These are phyloP conservation scores for Besnoitia besnoiti DNA, from an alignment of 169 alveolate genomes.

Conservation along the genomic window DNA sequence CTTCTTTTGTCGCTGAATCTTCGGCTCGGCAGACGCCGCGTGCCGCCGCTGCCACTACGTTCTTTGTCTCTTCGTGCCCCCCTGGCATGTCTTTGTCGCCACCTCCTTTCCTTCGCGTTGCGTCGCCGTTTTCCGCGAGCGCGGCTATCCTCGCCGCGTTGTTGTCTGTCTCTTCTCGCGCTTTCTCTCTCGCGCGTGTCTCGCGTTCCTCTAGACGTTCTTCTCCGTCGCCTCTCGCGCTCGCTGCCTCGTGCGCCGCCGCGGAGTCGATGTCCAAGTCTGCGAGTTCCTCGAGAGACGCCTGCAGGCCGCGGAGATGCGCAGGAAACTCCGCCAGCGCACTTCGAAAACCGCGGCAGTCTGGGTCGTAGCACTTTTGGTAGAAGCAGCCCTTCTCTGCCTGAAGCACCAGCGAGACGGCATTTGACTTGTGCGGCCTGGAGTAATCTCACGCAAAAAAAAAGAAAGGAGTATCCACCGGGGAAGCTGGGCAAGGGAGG, in stretches of 20 bases:
- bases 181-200: neutral
- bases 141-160: neutral
- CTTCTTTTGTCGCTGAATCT: neutral
- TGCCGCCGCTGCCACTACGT: neutral
- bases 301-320: neutral
- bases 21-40: neutral
- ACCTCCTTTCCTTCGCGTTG: no score
- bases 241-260: no score
- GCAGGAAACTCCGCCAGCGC: conserved; percentile 46
- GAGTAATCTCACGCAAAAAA: neutral
- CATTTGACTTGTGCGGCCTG: conserved; percentile 70
- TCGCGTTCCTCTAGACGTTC: neutral
- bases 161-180: neutral
- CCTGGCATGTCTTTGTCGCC: no score
- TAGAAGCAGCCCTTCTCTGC: conserved; percentile 47
- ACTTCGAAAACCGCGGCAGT: conserved; percentile 59
- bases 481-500: no score
- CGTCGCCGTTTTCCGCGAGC: no score
- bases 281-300: neutral
- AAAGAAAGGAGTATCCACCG: neutral
- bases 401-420: conserved; percentile 59
- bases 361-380: conserved; percentile 74
- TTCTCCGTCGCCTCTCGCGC: neutral
- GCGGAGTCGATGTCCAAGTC: neutral
- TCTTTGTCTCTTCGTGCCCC: no score